These are phyloP conservation scores for Ampelomyces quisqualis DNA, from an alignment of 2,329 filamentous ascomycete genomes.

Conservation along the genomic window DNA sequence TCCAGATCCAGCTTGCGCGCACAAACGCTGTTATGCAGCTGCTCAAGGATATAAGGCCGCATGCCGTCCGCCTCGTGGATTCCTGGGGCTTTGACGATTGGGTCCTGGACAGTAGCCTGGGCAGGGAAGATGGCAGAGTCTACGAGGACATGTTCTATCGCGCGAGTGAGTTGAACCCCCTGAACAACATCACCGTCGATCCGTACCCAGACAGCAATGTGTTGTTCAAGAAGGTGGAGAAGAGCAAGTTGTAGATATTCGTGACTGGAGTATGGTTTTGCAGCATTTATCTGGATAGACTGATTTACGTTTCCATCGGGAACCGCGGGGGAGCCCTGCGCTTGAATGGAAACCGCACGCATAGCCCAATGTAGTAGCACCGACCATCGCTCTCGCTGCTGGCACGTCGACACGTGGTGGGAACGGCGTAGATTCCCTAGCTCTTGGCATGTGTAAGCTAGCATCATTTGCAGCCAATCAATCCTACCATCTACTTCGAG, in stretches of 20 bases:
- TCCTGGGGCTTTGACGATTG: conserved; percentile 77
- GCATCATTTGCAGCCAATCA: too few relatives aligned
- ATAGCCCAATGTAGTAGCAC: too few relatives aligned
- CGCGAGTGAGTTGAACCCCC: conserved; percentile 69
- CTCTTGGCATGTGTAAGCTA: too few relatives aligned
- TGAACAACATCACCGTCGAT: conserved; percentile 71
- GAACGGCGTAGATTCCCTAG: too few relatives aligned
- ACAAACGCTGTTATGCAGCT: conserved; percentile 69
- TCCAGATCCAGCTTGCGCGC: conserved; percentile 69
- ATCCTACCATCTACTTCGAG: too few relatives aligned
- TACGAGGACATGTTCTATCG: conserved; percentile 76
- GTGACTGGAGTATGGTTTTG: too few relatives aligned
- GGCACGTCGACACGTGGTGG: too few relatives aligned
- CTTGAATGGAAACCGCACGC: too few relatives aligned
- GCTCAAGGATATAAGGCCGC: conserved; percentile 70
- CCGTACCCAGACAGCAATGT: conserved; percentile 66
- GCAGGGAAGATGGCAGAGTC: conserved; percentile 70
- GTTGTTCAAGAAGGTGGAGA: conserved; percentile 63
- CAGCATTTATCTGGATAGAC: too few relatives aligned
- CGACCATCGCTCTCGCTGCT: too few relatives aligned
- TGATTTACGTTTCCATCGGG: too few relatives aligned
- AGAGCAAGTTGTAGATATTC: conserved; percentile 54
- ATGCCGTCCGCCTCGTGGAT: conserved; percentile 70
- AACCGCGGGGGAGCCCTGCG: too few relatives aligned
- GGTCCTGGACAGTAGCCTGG: conserved; percentile 71